Evolutionary conservation across 208 protist species (phyloP), one percentile per base, ranked within the genome.

Genomic region (Leishmania gerbilli): DNA sequence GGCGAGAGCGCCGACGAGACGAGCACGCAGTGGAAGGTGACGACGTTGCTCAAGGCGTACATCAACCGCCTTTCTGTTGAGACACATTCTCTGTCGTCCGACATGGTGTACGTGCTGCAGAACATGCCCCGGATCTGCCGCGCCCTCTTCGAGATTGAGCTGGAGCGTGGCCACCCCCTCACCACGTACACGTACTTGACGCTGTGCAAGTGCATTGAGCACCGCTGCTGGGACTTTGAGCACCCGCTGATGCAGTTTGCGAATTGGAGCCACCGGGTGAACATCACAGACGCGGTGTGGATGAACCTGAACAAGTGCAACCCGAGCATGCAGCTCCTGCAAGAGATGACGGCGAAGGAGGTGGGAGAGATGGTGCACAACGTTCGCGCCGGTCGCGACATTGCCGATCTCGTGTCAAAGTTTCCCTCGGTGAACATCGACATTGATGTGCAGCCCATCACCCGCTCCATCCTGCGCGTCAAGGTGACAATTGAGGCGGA

Each of bases 141-240:
- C 51, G 98, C 95, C 19, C 90, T 99, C 0, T 99, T 99, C 87
- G 99, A 99, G 86, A 99, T 99, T 65, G 90, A 96, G 79, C 80
- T 99, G 51, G 92, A 99, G 80, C 87, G 95, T n/a, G 88, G 92
- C n/a, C 96, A 97, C 92, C 92, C 94, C 7, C 79, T 95, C 47
- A 92, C 95, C 45, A 95, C 96, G 7, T 88, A 92, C 80, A 94
- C 87, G 42, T 97, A 99, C 79, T 89, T 99, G 47, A 97, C 93
- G 13, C 80, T 99, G 53, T 95, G 90, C 86, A 99, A 98, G 87
- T 98, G 92, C 81, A 89, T 99, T 45, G 99, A 99, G 79, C 92
- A 96, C 71, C 97, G 95, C 53, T 89, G 96, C 79, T 99, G 99
- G 99, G 86, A 95, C 79, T 93, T 93, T 84, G 92, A 99, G 65